Evolutionary conservation across 768 basidiomycete species (phyloP).

Genomic region (Phanerodontia chrysosporium): DNA sequence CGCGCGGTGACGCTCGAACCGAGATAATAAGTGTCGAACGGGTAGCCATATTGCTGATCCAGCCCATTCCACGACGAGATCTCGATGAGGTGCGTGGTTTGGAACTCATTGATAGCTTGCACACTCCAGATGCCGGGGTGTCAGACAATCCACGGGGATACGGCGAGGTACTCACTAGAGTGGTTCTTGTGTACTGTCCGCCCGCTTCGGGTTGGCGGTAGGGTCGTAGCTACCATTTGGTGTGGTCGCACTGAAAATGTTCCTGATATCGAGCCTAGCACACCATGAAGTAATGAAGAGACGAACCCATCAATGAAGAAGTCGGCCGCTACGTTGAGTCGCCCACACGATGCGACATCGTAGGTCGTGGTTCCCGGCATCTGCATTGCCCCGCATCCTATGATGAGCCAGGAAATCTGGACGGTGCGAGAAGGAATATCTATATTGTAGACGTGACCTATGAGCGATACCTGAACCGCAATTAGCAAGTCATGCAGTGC

Average conservation of each 20-base stretch:
- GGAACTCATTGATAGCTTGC: constrained; percentile 12
- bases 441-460: constrained; percentile 19
- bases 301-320: constrained; percentile 16
- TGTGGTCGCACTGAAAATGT: neutral
- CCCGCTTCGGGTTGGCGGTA: neutral
- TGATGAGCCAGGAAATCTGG: constrained; percentile 17
- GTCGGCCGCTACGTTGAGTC: constrained; percentile 9
- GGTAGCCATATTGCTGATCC: constrained; percentile 17
- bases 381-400: constrained; percentile 16
- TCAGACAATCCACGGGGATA: neutral
- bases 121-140: constrained; percentile 7
- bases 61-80: constrained; percentile 15
- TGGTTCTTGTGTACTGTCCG: neutral
- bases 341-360: constrained; percentile 5
- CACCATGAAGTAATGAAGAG: neutral
- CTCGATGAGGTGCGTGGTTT: constrained; percentile 15
- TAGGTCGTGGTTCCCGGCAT: neutral
- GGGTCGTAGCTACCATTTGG: constrained; percentile 15
- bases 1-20: constrained; percentile 12
- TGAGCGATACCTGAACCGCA: constrained; percentile 10
- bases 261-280: neutral
- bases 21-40: constrained; percentile 17
- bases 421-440: constrained; percentile 13
- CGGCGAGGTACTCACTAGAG: neutral
- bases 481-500: too few relatives aligned